Conservation (phyloP, 768 basidiomycete genomes). For the Podaxis sp. region DNA sequence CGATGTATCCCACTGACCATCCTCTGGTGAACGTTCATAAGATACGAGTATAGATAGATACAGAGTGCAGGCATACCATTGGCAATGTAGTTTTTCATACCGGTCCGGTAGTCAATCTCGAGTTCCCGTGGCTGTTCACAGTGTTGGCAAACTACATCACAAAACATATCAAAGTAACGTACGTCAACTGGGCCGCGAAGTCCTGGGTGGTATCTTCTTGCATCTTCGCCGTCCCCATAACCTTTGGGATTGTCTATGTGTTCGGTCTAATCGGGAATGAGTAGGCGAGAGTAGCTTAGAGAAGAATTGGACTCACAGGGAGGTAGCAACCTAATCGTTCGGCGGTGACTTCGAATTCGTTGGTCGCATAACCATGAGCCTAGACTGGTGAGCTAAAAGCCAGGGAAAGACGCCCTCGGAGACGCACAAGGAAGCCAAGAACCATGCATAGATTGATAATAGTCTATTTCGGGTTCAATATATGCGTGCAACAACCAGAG, state of each 20-base stretch:
- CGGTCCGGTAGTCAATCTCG: conserved; percentile 79
- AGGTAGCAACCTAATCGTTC: conserved; percentile 86
- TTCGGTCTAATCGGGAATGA: conserved; percentile 50
- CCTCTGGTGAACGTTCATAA: conserved; percentile 37
- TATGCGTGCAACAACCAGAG: neutral
- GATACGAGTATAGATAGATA: neutral
- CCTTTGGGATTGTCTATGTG: conserved; percentile 95
- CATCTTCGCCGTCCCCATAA: conserved; percentile 83
- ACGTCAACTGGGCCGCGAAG: conserved; percentile 85
- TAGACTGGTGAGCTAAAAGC: conserved; percentile 23
- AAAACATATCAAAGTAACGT: conserved; percentile 20
- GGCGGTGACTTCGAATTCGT: conserved; percentile 82
- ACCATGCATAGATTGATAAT: conserved; percentile 89
- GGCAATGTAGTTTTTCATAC: conserved; percentile 96
- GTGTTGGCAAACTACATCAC: neutral
- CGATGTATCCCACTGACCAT: conserved; percentile 86
- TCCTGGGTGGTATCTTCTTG: conserved; percentile 71
- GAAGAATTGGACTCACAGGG: conserved; percentile 47
- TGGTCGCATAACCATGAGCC: conserved; percentile 81
- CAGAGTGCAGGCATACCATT: conserved; percentile 47
- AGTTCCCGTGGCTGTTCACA: conserved; percentile 67
- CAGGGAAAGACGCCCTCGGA: neutral
- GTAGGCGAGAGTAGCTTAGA: neutral
- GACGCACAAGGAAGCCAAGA: conserved; percentile 80
- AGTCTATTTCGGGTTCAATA: conserved; percentile 47